Evolutionary conservation across 2,329 filamentous ascomycete genomes (phyloP), one percentile per base, ranked within the genome.

Genomic region (Akanthomyces lecanii): DNA sequence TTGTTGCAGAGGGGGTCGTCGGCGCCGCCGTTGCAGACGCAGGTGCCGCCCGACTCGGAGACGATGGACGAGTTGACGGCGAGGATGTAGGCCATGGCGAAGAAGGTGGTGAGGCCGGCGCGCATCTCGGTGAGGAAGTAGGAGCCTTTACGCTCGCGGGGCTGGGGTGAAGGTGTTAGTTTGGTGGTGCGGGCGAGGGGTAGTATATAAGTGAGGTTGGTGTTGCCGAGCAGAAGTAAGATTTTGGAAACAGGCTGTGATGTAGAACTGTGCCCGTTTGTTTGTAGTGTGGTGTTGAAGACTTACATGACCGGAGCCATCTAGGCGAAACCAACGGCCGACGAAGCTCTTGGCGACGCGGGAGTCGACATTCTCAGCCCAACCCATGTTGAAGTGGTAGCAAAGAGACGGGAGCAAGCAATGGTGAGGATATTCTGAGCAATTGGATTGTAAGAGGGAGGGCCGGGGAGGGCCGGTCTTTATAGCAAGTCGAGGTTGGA

Each of bases 121-220:
- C 92, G 88, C 61, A 96, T 80, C 77, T 96, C 92, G 55, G 91
- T 96, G 70, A 91, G 86, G 79, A 96, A 96, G 69, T 83, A 82
- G 38, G 90, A 89, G 25, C 88, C 88, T 72, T 90, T 89, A 60
- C 90, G 86, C 74, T 91, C 88, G 69, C 81, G 84, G 67, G 82
- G 84, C 88, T 90, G 63, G 14, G 18, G 4, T 14, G 38, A 36
- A 30, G 50, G 21, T 47, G 44, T 38, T 33, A 63, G 61, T 57
- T 36, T 12, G 6, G 11, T 36, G 12, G 28, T 23, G 10, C 16
- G 28, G 12, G 28, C 2, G 14, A 52, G 16, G 3, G 28, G 36
- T 18, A 30, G 5, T 45, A 18, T 58, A 28, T 38, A 25, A n/a
- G 28, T n/a, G 53, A 56, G 3, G 6, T 14, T 21, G 8, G 14